These are phyloP conservation scores for Camellia lanceoleosa DNA, from an alignment of 148 eudicot species.

Conservation along the genomic window DNA sequence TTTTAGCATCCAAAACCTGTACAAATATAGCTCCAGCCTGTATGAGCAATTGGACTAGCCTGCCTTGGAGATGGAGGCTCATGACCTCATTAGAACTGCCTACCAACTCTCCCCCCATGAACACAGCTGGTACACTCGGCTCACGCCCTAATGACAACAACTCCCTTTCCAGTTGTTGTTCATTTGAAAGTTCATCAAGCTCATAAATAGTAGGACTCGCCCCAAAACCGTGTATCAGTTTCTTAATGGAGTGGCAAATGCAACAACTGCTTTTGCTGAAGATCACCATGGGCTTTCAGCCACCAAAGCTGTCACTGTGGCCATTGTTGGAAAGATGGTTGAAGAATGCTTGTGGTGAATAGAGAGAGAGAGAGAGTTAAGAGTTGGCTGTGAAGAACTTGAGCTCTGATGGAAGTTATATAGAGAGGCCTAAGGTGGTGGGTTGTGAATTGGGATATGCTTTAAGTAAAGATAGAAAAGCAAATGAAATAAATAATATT, in stretches of 20 bases:
- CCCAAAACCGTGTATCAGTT: conserved; percentile 43
- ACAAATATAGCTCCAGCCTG: conserved; percentile 52
- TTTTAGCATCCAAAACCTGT: not conserved
- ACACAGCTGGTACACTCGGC: too few relatives aligned
- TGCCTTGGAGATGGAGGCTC: too few relatives aligned
- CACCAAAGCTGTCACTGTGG: not conserved
- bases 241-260: conserved; percentile 57
- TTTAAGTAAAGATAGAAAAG: too few relatives aligned
- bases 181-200: conserved; percentile 60
- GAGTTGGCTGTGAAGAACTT: conserved; percentile 2
- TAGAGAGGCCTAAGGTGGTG: conserved; percentile 7
- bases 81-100: too few relatives aligned
- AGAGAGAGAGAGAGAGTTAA: not conserved
- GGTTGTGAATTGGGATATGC: not conserved
- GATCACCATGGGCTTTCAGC: conserved; percentile 36
- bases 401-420: conserved; percentile 9
- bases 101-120: too few relatives aligned
- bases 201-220: conserved; percentile 36
- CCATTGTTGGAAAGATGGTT: not conserved
- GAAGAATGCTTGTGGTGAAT: not conserved
- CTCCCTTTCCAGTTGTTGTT: conserved; percentile 50
- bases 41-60: conserved; percentile 32
- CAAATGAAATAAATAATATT: too few relatives aligned
- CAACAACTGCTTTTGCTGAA: conserved; percentile 74
- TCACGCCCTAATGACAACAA: conserved; percentile 34